Conservation (phyloP, 1,139 yeast species). For the Candida sanyaensis region DNA sequence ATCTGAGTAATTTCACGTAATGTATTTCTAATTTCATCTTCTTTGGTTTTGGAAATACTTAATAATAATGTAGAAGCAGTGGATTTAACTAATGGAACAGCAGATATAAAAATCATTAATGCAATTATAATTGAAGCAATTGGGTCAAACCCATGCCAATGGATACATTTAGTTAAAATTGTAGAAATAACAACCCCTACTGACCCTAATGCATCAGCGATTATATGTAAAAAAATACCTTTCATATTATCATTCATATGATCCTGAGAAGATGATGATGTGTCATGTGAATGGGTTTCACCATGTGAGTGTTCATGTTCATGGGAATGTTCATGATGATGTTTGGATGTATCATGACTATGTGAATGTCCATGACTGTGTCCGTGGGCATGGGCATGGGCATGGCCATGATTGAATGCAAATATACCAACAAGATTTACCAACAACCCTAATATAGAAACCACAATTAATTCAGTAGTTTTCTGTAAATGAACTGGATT, state of each 20-base stretch:
- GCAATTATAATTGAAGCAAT: slow-evolving; percentile 90
- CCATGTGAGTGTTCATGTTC: slow-evolving; percentile 26
- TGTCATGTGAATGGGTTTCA: slow-evolving; percentile 3
- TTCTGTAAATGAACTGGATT: slow-evolving; percentile 77
- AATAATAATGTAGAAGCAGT: slow-evolving; percentile 76
- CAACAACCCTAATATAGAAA: slow-evolving; percentile 77
- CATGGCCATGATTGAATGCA: slow-evolving; percentile 86
- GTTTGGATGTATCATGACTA: slow-evolving; percentile 24
- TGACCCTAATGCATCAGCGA: slow-evolving; percentile 96
- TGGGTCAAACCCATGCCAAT: slow-evolving; percentile 80
- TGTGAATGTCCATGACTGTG: slow-evolving; percentile 39
- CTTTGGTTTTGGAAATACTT: slow-evolving; percentile 55
- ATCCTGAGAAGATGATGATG: slow-evolving; percentile 17
- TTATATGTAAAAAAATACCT: slow-evolving; percentile 88
- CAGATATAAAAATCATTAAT: slow-evolving; percentile 71
- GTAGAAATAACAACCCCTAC: slow-evolving; percentile 95
- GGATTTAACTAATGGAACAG: slow-evolving; percentile 79
- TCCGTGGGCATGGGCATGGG: slow-evolving; percentile 30
- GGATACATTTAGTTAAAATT: slow-evolving; percentile 56
- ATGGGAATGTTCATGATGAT: slow-evolving; percentile 16
- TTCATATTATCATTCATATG: slow-evolving; percentile 82
- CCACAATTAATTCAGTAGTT: slow-evolving; percentile 84
- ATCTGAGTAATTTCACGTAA: slow-evolving; percentile 67
- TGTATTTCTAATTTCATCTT: slow-evolving; percentile 59
- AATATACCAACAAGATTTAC: slow-evolving; percentile 92